Conservation (phyloP, 2,329 filamentous ascomycete genomes). For the Myriosclerotinia scirpicola region DNA sequence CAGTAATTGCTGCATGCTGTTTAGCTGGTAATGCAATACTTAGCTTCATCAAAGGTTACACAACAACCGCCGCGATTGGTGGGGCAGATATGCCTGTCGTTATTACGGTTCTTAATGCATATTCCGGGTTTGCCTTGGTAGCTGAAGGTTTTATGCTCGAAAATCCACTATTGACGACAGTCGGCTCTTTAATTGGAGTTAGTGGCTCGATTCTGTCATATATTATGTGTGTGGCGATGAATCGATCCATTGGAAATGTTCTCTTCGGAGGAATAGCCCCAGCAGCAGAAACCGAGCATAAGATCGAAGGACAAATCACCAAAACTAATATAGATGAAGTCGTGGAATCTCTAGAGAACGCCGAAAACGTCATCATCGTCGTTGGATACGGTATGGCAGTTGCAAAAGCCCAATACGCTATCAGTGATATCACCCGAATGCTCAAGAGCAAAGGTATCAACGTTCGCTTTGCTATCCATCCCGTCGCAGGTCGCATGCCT, state of each 20-base stretch:
- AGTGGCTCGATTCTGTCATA: conserved; percentile 87
- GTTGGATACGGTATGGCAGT: conserved; percentile 95
- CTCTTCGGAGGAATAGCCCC: conserved; percentile 79
- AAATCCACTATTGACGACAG: conserved; percentile 79
- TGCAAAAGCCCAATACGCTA: conserved; percentile 88
- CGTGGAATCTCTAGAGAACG: conserved; percentile 70
- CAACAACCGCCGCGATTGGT: conserved; percentile 83
- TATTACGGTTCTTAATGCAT: conserved; percentile 87
- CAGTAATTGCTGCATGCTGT: conserved; percentile 75
- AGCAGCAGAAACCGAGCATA: conserved; percentile 61
- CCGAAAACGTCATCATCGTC: conserved; percentile 78
- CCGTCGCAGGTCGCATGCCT: conserved; percentile 88
- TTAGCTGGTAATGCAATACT: conserved; percentile 73
- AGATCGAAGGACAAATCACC: conserved; percentile 77
- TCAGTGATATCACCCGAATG: conserved; percentile 75
- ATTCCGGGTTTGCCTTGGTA: conserved; percentile 86
- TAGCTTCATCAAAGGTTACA: conserved; percentile 83
- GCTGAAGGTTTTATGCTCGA: conserved; percentile 91
- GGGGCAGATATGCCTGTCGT: conserved; percentile 95
- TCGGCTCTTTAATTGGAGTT: conserved; percentile 84
- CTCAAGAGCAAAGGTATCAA: conserved; percentile 74
- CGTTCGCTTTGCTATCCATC: conserved; percentile 87
- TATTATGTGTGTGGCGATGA: conserved; percentile 89
- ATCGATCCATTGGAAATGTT: conserved; percentile 83
- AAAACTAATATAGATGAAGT: conserved; percentile 79